A percentile compares a stretch with the other conserved stretches of the same genome.
phyloP scores from a whole-genome alignment of 1,139 yeast genomes.

The Pneumocystis sp. region DNA sequence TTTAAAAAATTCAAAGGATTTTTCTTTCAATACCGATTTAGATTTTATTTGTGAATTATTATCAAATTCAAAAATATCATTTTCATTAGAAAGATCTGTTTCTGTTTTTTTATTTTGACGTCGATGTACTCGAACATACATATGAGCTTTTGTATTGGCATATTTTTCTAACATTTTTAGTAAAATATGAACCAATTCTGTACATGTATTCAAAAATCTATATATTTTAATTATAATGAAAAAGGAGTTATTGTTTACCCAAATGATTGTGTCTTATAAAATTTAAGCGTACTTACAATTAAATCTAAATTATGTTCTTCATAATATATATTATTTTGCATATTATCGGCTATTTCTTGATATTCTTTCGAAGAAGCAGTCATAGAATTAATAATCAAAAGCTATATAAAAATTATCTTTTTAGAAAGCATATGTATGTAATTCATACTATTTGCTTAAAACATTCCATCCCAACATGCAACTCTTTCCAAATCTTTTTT shows the following conservation, averaged over 20 bases:
- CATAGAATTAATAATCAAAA: constrained; percentile 35
- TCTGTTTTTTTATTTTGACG: constrained; percentile 19
- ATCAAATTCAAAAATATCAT: constrained; percentile 23
- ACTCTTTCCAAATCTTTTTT: constrained; percentile 36
- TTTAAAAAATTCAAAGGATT: constrained; percentile 36
- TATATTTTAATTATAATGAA: constrained; percentile 20
- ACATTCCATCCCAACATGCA: constrained; percentile 59
- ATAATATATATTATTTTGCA: constrained; percentile 44
- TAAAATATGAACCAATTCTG: constrained; percentile 53
- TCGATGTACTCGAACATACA: constrained; percentile 18
- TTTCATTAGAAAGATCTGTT: constrained; percentile 1
- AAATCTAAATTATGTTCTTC: constrained; percentile 49
- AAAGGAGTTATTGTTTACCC: constrained; percentile 2
- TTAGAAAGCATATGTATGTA: constrained; percentile 8
- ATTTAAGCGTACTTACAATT: constrained; percentile 48
- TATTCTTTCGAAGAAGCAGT: constrained; percentile 30
- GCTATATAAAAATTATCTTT: constrained; percentile 14
- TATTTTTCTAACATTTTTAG: constrained; percentile 55
- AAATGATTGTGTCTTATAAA: constrained; percentile 34
- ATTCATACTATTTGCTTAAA: constrained; percentile 43
- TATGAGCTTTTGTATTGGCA: constrained; percentile 38
- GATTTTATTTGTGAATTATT: constrained; percentile 26
- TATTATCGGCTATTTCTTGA: constrained; percentile 35
- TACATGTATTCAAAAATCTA: constrained; percentile 43
- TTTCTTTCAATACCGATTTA: constrained; percentile 30